Base-by-base conservation (phyloP, 2,329 filamentous ascomycete species). In the Chaetothyriales sp. region DNA sequence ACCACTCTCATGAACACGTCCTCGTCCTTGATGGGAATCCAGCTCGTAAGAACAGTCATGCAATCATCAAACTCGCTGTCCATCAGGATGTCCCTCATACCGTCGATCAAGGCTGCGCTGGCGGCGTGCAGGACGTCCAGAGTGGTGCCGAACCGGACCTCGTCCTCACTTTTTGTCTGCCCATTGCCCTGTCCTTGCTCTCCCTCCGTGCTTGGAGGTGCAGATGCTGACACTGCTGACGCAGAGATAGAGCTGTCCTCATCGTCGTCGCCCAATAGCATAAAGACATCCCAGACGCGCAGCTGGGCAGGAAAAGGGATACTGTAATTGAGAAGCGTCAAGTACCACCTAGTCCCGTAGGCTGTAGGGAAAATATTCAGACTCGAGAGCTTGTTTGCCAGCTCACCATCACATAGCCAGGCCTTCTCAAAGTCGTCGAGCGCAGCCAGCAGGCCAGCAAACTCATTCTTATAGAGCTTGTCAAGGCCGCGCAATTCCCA, bases 281-380 rank as follows among this genome's bases (percentile, higher is more conserved):
- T 87, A 68, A 96, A 96, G 1, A 95, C 85, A 63, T 98, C 92
- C 92, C 92, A 98, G 15, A 98, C 84, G 47, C 92, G 84, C 36
- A 98, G 80, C 66, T 96, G 92, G 2, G 90, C 89, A 0, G 86
- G 78, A 61, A 96, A 98, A 0, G 92, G 92, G 48, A 98, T 86
- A 15, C 87, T 93, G 62, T 96, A 84, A 68, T 96, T 96, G 75
- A 98, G 98, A 7, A 98, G 74, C 1, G 92, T 98, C 48, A 98
- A 75, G 64, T 98, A 98, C 92, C 92, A 98, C 49, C 89, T 77
- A 3, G 90, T 96, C 28, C 89, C 92, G 64, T 95, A 98, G n/a
- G 89, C 83, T 1, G 88, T 95, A 18, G 86, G 80, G 43, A 86
- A 80, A 59, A 98, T 92, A 55, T 76, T 75, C 26, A 95, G 75